Evolutionary conservation across 2,329 filamentous ascomycete genomes (phyloP).

Genomic region (Calonectria honghensis): DNA sequence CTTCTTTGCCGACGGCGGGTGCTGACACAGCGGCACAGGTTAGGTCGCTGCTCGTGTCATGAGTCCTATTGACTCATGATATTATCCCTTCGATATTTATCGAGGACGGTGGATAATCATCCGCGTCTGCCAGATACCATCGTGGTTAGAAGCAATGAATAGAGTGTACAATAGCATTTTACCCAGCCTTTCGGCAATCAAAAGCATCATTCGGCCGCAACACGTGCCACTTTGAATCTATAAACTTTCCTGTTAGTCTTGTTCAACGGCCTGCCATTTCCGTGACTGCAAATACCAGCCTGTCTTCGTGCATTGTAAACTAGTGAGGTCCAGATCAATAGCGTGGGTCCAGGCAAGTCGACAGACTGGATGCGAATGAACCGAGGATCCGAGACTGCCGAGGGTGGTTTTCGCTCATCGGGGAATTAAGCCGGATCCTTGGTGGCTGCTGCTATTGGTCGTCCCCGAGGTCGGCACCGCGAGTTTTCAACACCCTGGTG

Average conservation of each 20-base stretch:
- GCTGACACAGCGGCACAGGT: not conserved
- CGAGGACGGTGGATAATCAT: not conserved
- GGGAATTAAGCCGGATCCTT: not conserved
- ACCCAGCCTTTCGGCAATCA: not conserved
- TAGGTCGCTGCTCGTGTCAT: not conserved
- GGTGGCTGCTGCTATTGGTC: not conserved
- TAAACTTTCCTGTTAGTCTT: not conserved
- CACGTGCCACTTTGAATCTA: not conserved
- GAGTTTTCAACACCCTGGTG: not conserved
- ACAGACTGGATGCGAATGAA: too few species aligned
- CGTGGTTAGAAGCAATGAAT: not conserved
- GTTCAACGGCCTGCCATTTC: not conserved
- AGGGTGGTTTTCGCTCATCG: too few species aligned
- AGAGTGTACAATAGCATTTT: not conserved
- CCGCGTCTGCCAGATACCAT: not conserved
- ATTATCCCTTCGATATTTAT: not conserved
- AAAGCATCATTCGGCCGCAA: not conserved
- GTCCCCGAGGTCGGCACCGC: not conserved
- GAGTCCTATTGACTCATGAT: not conserved
- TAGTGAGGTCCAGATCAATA: too few species aligned
- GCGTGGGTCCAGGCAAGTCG: too few species aligned
- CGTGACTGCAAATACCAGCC: not conserved
- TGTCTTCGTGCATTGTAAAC: not conserved
- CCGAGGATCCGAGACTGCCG: too few species aligned
- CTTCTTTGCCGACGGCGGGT: conserved; percentile 18